These are phyloP conservation scores for Tylopilus felleus DNA, from an alignment of 768 basidiomycete species.

Conservation along the genomic window DNA sequence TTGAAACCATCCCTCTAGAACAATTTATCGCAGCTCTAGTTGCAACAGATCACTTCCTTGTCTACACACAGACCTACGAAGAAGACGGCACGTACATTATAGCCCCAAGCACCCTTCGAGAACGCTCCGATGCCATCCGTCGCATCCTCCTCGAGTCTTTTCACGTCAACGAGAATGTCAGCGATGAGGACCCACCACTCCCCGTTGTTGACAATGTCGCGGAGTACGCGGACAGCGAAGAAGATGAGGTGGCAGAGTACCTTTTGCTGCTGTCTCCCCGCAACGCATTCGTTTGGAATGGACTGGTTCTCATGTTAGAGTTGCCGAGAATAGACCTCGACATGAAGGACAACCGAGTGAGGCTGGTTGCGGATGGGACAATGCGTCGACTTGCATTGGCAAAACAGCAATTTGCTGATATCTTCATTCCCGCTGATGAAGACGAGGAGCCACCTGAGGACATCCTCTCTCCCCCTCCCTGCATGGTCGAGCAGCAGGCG, in stretches of 20 bases:
- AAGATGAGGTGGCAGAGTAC: slow-evolving; percentile 65
- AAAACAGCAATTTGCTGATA: slow-evolving; percentile 71
- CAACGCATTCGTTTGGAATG: slow-evolving; percentile 88
- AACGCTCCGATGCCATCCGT: slow-evolving; percentile 71
- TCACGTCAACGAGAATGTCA: slow-evolving; percentile 61
- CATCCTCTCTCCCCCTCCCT: slow-evolving; percentile 40
- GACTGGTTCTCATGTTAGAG: slow-evolving; percentile 74
- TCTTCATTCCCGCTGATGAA: slow-evolving; percentile 61
- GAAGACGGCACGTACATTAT: slow-evolving; percentile 91
- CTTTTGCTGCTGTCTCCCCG: slow-evolving; percentile 84
- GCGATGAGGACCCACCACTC: slow-evolving; percentile 46
- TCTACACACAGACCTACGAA: slow-evolving; percentile 85
- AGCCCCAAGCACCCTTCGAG: slow-evolving; percentile 71
- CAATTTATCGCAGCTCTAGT: slow-evolving; percentile 78
- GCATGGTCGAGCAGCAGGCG: slow-evolving; percentile 78
- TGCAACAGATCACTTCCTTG: slow-evolving; percentile 86
- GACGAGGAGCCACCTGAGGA: slow-evolving; percentile 51
- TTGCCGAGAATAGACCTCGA: slow-evolving; percentile 78
- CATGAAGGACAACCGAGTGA: slow-evolving; percentile 83
- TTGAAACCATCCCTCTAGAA: slow-evolving; percentile 71
- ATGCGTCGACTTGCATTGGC: slow-evolving; percentile 69
- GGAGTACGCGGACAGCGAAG: slow-evolving; percentile 45
- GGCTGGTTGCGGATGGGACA: slow-evolving; percentile 88
- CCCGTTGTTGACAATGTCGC: slow-evolving; percentile 37
- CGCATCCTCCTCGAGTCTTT: slow-evolving; percentile 85